Percentiles rank a stretch among this genome's conserved stretches.
These are phyloP conservation scores for Pestalotiopsis sp. DNA, from an alignment of 2,329 filamentous ascomycete genomes.

Conservation along the genomic window DNA sequence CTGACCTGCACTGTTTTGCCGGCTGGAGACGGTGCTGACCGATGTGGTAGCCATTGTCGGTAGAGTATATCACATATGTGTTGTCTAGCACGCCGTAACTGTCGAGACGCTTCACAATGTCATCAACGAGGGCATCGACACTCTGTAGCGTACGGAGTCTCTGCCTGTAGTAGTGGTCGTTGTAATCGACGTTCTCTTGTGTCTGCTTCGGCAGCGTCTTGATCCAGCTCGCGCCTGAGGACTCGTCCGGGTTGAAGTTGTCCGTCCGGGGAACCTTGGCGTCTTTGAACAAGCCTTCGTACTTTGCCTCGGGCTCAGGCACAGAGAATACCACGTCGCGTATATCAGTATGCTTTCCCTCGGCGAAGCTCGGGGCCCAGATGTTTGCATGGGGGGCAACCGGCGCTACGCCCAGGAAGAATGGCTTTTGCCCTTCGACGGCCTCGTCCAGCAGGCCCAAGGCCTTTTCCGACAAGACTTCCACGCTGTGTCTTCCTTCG, in stretches of 20 bases:
- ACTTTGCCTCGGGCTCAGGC: slow-evolving; percentile 60
- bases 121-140: slow-evolving; percentile 57
- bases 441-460: slow-evolving; percentile 57
- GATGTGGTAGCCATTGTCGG: slow-evolving; percentile 65
- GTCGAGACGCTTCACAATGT: slow-evolving; percentile 45
- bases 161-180: slow-evolving; percentile 54
- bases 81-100: slow-evolving; percentile 42
- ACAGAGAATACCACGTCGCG: slow-evolving; percentile 38
- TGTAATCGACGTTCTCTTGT: slow-evolving; percentile 43
- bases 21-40: slow-evolving; percentile 61
- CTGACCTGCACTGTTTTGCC: slow-evolving; percentile 51
- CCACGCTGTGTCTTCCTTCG: slow-evolving; percentile 56
- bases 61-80: slow-evolving; percentile 61
- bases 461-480: slow-evolving; percentile 55
- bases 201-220: slow-evolving; percentile 40
- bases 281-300: slow-evolving; percentile 62
- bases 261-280: slow-evolving; percentile 60
- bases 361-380: slow-evolving; percentile 19
- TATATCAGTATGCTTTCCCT: slow-evolving; percentile 22
- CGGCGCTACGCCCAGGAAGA: slow-evolving; percentile 63
- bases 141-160: slow-evolving; percentile 55
- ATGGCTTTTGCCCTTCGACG: slow-evolving; percentile 50
- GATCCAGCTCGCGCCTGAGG: slow-evolving; percentile 44
- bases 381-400: slow-evolving; percentile 59
- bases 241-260: slow-evolving; percentile 66